Evolutionary conservation across 2,329 filamentous ascomycete genomes (phyloP).

Genomic region (Helotiales sp.): DNA sequence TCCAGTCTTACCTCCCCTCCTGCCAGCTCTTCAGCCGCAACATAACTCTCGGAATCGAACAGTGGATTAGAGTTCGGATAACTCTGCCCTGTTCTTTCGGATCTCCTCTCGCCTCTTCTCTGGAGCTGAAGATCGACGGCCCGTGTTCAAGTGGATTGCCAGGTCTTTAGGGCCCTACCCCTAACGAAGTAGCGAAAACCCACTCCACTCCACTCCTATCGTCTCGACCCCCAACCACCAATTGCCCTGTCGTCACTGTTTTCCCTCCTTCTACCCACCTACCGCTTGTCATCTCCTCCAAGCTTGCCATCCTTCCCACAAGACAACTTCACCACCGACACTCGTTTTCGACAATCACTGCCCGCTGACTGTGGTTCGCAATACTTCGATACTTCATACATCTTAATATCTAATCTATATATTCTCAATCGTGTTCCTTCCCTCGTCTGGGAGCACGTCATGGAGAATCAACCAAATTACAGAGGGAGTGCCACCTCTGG

Average conservation of each 20-base stretch:
- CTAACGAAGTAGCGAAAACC: slow-evolving; percentile 6
- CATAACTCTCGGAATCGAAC: neutral
- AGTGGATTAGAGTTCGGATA: slow-evolving; percentile 3
- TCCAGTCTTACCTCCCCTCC: neutral
- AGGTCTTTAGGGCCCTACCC: slow-evolving; percentile 8
- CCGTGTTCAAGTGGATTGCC: slow-evolving; percentile 23
- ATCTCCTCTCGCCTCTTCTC: neutral
- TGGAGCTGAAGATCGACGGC: slow-evolving; percentile 28
- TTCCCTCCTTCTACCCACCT: neutral
- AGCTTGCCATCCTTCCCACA: slow-evolving; percentile 7
- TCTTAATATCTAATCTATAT: slow-evolving; percentile 30
- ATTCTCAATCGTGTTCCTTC: slow-evolving; percentile 17
- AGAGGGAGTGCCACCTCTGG: slow-evolving; percentile 29
- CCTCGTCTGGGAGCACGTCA: slow-evolving; percentile 14
- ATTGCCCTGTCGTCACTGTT: slow-evolving; percentile 20
- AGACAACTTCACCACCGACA: slow-evolving; percentile 17
- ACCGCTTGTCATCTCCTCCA: slow-evolving; percentile 13
- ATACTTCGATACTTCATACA: slow-evolving; percentile 8
- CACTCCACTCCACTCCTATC: slow-evolving; percentile 16
- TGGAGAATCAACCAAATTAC: slow-evolving; percentile 29
- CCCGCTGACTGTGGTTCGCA: slow-evolving; percentile 11
- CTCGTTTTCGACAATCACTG: slow-evolving; percentile 22
- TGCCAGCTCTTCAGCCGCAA: slow-evolving; percentile 1
- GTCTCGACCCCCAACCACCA: slow-evolving; percentile 8
- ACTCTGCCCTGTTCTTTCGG: neutral